Evolutionary conservation across 371 early-diverging fungal genomes (phyloP).

Genomic region (Rhizopus sp.): DNA sequence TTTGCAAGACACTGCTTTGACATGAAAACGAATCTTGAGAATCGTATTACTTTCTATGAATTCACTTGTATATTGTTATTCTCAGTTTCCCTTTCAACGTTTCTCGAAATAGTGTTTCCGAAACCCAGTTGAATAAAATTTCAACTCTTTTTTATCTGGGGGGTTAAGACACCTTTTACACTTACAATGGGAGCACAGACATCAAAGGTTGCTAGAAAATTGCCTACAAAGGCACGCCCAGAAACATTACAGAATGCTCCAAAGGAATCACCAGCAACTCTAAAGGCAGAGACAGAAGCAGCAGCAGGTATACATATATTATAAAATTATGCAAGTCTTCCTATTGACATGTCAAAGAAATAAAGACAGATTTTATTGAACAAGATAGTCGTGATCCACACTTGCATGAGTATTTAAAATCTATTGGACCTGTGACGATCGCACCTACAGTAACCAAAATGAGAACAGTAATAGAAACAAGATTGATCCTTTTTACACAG

Average conservation of each 20-base stretch:
- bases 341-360: slow-evolving; percentile 7
- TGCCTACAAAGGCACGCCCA: slow-evolving; percentile 36
- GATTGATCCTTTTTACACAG: not conserved
- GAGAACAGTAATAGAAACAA: slow-evolving; percentile 27
- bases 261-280: slow-evolving; percentile 35
- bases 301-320: slow-evolving; percentile 18
- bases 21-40: no score
- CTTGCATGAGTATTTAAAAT: slow-evolving; percentile 34
- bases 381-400: slow-evolving; percentile 42
- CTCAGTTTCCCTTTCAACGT: not conserved
- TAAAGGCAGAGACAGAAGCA: not conserved
- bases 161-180: not conserved
- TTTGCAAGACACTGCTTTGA: no score
- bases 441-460: slow-evolving; percentile 37
- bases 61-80: not conserved
- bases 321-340: no score
- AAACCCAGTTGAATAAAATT: no score
- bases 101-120: no score
- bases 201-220: slow-evolving; percentile 42
- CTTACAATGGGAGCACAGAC: slow-evolving; percentile 45
- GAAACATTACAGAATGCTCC: slow-evolving; percentile 33
- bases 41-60: no score
- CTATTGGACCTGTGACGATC: slow-evolving; percentile 41
- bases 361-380: slow-evolving; percentile 29
- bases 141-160: not conserved